A percentile compares a stretch with the other conserved stretches of the same genome.
Conservation (phyloP, 495 filamentous ascomycete genomes). For the Hypoxylon fuscum region DNA sequence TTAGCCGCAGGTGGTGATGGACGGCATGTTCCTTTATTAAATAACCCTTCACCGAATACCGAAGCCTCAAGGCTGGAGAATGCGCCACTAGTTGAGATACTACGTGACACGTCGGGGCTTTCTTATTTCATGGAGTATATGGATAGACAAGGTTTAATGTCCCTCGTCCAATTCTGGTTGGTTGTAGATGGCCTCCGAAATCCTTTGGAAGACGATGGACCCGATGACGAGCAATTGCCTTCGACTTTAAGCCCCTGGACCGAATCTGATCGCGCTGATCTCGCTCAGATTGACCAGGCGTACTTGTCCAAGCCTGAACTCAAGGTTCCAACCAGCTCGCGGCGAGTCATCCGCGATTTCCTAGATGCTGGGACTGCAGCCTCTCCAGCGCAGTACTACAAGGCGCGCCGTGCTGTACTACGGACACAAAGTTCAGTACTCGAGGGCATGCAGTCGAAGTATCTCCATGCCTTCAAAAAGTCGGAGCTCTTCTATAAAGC, state of each 20-base stretch:
- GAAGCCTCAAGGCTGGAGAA: slow-evolving; percentile 70
- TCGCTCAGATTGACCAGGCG: slow-evolving; percentile 87
- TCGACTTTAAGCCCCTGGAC: slow-evolving; percentile 76
- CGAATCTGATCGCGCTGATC: slow-evolving; percentile 82
- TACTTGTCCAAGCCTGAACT: slow-evolving; percentile 87
- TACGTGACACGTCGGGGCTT: slow-evolving; percentile 86
- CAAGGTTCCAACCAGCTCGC: slow-evolving; percentile 74
- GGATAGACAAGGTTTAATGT: slow-evolving; percentile 89
- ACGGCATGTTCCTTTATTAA: slow-evolving; percentile 48
- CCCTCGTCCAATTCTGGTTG: slow-evolving; percentile 96
- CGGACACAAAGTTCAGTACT: slow-evolving; percentile 83
- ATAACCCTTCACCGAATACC: slow-evolving; percentile 42
- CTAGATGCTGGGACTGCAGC: slow-evolving; percentile 78
- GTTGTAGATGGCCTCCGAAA: slow-evolving; percentile 98
- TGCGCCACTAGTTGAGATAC: slow-evolving; percentile 78
- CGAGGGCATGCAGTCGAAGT: slow-evolving; percentile 78
- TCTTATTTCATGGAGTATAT: slow-evolving; percentile 99
- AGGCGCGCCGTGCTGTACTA: slow-evolving; percentile 82
- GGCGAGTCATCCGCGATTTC: slow-evolving; percentile 76
- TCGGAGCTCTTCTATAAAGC: slow-evolving; percentile 97
- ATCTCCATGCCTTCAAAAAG: slow-evolving; percentile 87
- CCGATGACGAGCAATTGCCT: slow-evolving; percentile 70
- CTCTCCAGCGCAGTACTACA: slow-evolving; percentile 80
- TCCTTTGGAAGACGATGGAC: slow-evolving; percentile 87
- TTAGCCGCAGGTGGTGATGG: slow-evolving; percentile 72